Evolutionary conservation across 2,329 filamentous ascomycete species (phyloP).

Genomic region (Cladophialophora bantiana): DNA sequence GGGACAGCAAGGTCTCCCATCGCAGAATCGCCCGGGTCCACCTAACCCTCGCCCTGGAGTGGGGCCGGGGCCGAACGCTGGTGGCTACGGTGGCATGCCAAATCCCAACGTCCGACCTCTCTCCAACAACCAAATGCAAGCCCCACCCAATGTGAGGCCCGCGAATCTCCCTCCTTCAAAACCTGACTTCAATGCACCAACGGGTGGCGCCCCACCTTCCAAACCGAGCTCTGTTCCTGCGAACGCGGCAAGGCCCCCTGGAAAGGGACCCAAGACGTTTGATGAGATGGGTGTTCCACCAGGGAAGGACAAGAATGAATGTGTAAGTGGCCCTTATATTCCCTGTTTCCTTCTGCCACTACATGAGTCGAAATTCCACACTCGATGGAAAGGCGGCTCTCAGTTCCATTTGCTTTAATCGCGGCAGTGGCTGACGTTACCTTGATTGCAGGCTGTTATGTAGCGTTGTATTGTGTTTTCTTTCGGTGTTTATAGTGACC

Average conservation of each 20-base stretch:
- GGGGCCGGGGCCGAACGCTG: slow-evolving; percentile 11
- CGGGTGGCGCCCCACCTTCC: slow-evolving; percentile 40
- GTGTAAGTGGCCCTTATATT: slow-evolving; percentile 65
- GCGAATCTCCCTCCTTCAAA: slow-evolving; percentile 36
- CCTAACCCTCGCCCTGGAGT: slow-evolving; percentile 24
- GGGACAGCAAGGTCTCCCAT: slow-evolving; percentile 24
- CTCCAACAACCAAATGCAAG: slow-evolving; percentile 13
- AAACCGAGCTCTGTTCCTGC: slow-evolving; percentile 51
- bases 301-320: slow-evolving; percentile 84
- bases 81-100: slow-evolving; percentile 26
- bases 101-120: slow-evolving; percentile 22
- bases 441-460: background rate
- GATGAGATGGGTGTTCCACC: slow-evolving; percentile 96
- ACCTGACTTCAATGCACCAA: slow-evolving; percentile 28
- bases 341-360: background rate
- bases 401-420: background rate
- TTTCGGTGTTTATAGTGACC: background rate
- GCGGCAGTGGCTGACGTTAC: background rate
- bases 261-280: slow-evolving; percentile 90
- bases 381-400: background rate
- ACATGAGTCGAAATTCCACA: background rate
- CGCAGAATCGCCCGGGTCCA: slow-evolving; percentile 28
- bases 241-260: slow-evolving; percentile 44
- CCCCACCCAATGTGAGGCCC: slow-evolving; percentile 29
- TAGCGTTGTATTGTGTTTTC: background rate